Evolutionary conservation across 1,139 yeast genomes (phyloP).

Genomic region (Kluyveromyces sp.): DNA sequence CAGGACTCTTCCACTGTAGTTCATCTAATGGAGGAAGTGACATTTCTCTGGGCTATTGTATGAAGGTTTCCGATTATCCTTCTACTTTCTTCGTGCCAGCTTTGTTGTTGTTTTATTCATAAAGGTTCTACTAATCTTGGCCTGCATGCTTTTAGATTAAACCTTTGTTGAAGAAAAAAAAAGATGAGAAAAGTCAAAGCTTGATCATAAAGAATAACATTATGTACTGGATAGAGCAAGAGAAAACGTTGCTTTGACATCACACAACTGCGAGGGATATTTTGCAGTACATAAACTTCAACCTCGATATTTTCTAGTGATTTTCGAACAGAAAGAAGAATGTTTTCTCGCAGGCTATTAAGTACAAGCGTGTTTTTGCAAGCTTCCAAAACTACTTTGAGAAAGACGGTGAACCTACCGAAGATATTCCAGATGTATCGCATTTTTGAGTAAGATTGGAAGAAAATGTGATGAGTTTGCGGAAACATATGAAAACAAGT

Average conservation of each 20-base stretch:
- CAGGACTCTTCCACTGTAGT: slow-evolving; percentile 95
- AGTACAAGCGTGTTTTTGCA: slow-evolving; percentile 9
- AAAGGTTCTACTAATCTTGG: too few species aligned
- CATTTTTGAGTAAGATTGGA: slow-evolving; percentile 71
- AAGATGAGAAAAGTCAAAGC: too few species aligned
- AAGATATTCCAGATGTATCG: slow-evolving; percentile 60
- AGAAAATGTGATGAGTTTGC: slow-evolving; percentile 60
- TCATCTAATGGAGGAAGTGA: slow-evolving; percentile 54
- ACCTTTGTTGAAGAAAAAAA: too few species aligned
- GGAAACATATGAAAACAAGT: slow-evolving; percentile 63
- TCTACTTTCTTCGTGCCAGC: background rate
- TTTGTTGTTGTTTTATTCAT: background rate
- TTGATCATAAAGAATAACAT: too few species aligned
- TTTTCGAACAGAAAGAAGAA: slow-evolving; percentile 1
- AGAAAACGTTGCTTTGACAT: too few species aligned
- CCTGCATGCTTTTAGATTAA: too few species aligned
- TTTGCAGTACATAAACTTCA: too few species aligned
- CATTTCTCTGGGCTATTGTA: background rate
- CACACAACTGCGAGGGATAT: too few species aligned
- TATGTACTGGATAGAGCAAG: too few species aligned
- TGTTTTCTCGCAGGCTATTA: slow-evolving; percentile 16
- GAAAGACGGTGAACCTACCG: slow-evolving; percentile 40
- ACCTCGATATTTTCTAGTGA: too few species aligned
- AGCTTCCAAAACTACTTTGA: slow-evolving; percentile 9
- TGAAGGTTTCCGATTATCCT: background rate